These are phyloP conservation scores for Agarophyton chilense DNA, from an alignment of 23 red algal species.

Conservation along the genomic window DNA sequence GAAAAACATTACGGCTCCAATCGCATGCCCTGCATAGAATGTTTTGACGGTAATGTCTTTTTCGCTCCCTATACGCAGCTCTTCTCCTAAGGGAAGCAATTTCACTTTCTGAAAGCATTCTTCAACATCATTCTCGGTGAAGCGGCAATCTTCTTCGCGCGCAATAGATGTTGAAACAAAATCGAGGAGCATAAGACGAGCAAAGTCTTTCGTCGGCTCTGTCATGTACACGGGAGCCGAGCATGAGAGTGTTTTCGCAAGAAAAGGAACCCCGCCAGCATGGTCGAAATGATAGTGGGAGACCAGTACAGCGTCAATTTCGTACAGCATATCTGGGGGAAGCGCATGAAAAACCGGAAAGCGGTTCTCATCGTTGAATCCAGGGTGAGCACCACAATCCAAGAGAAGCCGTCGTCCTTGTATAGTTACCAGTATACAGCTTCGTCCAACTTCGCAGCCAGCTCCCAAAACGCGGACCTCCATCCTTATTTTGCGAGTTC, in stretches of 20 bases:
- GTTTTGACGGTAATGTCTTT: constrained; percentile 37
- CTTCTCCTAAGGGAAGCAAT: constrained; percentile 12
- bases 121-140: constrained; percentile 14
- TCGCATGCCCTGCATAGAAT: constrained; percentile 72
- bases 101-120: constrained; percentile 5
- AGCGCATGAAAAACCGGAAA: constrained; percentile 64
- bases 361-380: constrained; percentile 40
- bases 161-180: constrained; percentile 36
- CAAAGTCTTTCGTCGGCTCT: constrained; percentile 72
- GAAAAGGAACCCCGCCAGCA: constrained; percentile 73
- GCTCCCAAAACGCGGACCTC: constrained; percentile 67
- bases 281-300: constrained; percentile 90
- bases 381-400: constrained; percentile 83
- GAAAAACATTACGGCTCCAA: constrained; percentile 74
- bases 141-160: constrained; percentile 23
- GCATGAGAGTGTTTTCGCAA: constrained; percentile 47
- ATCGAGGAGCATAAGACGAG: constrained; percentile 55
- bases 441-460: constrained; percentile 84
- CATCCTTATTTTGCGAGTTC: background rate
- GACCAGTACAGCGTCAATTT: constrained; percentile 67
- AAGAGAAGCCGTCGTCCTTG: constrained; percentile 41
- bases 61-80: background rate
- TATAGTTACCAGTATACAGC: constrained; percentile 73
- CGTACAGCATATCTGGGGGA: background rate
- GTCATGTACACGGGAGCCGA: constrained; percentile 76